Evolutionary conservation across 371 early-diverging fungal species (phyloP), one percentile per base, ranked within the genome.

Genomic region (Furculomyces boomerangus): DNA sequence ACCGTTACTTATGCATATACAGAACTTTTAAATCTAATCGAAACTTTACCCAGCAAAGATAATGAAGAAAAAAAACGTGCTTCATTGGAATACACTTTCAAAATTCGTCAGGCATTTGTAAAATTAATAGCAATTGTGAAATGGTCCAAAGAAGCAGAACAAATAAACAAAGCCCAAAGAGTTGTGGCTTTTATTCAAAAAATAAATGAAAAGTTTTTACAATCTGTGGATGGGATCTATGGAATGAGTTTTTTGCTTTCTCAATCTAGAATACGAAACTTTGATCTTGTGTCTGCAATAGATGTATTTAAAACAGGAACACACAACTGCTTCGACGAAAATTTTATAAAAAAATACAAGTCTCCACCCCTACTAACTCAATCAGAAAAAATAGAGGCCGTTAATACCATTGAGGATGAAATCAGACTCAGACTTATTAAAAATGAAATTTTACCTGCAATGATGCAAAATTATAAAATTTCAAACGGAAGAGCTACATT

Each of bases 101-200:
- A 76, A 47, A 68, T 74, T 41, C 68, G 78, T 32, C 72, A 77
- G 35, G 75, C 76, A 50, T 76, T 81, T 22, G 66, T 78, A 30
- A 80, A 81, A 57, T 57, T 83, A 14, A 64, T 78, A 30, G 81
- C 79, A 2, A 63, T 84, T 41, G 79, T 81, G 30, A 75, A 80
- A 60, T 84, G 83, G 83, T 79, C 83, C 25, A 72, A 72, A 32
- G 75, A 76, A 55, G 80, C 85, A 18, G 68, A 74, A 31, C 75
- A 81, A 57, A 75, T 84, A 27, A 81, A 84, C 66, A 80, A 77
- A 66, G 81, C 81, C 54, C 82, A 79, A 74, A 79, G 81, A 57
- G 77, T 78, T 39, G 81, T 83, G 68, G 81, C 81, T 16, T 80
- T 74, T 55, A 59, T 83, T 59, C 77, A 78, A 40, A 72, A 76